Base-by-base conservation (phyloP, 306 rosid genomes). In the Fragaria vesca region DNA sequence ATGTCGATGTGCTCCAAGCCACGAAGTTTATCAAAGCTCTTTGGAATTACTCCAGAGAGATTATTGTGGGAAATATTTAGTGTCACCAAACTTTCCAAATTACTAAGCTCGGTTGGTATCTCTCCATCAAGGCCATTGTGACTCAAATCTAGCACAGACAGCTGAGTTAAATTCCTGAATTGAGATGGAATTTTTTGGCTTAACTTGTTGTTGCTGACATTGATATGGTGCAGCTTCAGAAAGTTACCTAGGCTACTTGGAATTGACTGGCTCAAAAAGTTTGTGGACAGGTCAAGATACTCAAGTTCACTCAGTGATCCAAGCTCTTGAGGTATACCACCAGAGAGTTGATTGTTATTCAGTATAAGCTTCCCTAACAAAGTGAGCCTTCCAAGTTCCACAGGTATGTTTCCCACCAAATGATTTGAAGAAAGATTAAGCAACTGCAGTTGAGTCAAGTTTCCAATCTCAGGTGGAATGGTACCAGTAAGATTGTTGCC, bases 41-140 rank as follows among this genome's bases (percentile, higher is more conserved):
- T 17, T 8, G 79, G 87, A 63, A 86, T 76, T 3, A 46, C 52
- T 32, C 87, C 87, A 21, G 76, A 57, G n/a, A 86, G 85, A 7
- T 78, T 63, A 63, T 86, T 86, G 69, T 78, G 80, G 45, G 89
- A 86, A 40, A 86, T 62, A 60, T 86, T 71, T 36, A 86, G 78
- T 0, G 67, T 81, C 58, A 50, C 63, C 83, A 86, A 78, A 65
- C 72, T 83, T 21, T 28, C 52, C 61, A 86, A 24, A 7, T 36
- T 45, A 15, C 75, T 50, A 9, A 86, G 30, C n/a, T 71, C 76
- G 11, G 71, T 40, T 15, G 89, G 85, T 43, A 83, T 83, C 12
- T 75, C 62, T 68, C 79, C 78, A 3, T 65, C 18, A 57, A 86
- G 85, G 7, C 8, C 12, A 40, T 86, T 86, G 7, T 80, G 10